Evolutionary conservation across 495 filamentous ascomycete genomes (phyloP).

Genomic region (Penicillium atrosanguineum): DNA sequence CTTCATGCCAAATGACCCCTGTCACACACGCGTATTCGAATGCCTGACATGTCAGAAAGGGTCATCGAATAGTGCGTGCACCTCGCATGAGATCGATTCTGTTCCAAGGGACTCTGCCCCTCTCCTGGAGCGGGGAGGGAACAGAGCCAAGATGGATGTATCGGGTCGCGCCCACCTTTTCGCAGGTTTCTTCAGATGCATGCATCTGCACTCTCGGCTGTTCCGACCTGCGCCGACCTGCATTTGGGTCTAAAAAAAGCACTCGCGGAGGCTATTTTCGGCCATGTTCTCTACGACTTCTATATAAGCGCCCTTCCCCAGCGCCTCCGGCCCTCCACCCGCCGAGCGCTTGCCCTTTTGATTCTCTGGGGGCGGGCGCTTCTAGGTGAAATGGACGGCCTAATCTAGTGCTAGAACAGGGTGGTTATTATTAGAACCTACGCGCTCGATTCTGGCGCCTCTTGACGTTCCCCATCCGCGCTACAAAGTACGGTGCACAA

Average conservation of each 20-base stretch:
- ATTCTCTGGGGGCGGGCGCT: neutral
- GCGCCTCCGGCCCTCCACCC: constrained; percentile 12
- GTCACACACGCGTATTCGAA: constrained; percentile 18
- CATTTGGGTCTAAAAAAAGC: constrained; percentile 14
- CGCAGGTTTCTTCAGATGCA: neutral
- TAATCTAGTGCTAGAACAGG: constrained; percentile 14
- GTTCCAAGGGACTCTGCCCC: neutral
- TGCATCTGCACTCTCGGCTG: neutral
- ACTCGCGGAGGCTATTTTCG: constrained; percentile 10
- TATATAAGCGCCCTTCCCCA: constrained; percentile 22
- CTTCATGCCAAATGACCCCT: constrained; percentile 23
- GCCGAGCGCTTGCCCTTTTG: constrained; percentile 8
- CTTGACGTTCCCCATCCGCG: neutral
- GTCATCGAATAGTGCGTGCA: constrained; percentile 11
- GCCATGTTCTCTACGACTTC: neutral
- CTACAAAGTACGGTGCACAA: neutral
- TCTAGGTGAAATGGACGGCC: neutral
- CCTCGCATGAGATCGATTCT: constrained; percentile 27
- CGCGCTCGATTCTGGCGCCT: neutral
- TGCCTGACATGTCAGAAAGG: constrained; percentile 11
- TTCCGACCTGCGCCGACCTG: neutral
- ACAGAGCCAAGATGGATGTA: constrained; percentile 10
- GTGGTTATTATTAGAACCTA: neutral
- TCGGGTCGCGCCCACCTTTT: constrained; percentile 1
- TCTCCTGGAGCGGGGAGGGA: neutral